Base-by-base conservation (phyloP, 2,329 filamentous ascomycete species). In the Diaporthe citrichinensis region DNA sequence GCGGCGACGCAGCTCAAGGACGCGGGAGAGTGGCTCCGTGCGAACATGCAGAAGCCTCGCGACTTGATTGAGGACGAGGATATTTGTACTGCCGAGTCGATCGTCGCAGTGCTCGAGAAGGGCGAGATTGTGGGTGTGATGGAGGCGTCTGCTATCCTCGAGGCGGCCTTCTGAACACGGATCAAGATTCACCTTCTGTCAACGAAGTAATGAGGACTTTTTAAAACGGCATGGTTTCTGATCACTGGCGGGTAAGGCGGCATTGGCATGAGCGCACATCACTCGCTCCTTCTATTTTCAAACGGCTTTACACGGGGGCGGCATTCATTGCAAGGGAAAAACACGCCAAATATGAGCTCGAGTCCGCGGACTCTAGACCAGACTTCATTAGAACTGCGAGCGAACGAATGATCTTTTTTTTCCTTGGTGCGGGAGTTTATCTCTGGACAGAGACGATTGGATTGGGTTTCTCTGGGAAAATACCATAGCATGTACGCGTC, bases 1-100 rank as follows among this genome's bases (percentile, higher is more conserved):
- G 88, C 88, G 1, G 88, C 90, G 17, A 92, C 88, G 8, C 87
- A 87, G 2, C 83, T 94, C 23, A 82, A 87, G 5, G 87, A 90
- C 62, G 90, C 91, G 0, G 84, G 83, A 25, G 86, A 88, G 55
- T 89, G 90, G 84, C 84, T 92, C 53, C 80, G 82, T 20, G 85
- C 81, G 34, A 86, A 71, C 36, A 74, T 77, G 73, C 14, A 57
- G 51, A 73, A 61, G 73, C 74, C 76, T 5, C 53, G 72, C 6
- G 69, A 61, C n/a, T 31, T 74, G 8, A 72, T 75, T 14, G 81
- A 80, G 25, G 81, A 83, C 53, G 82, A 83, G 68, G 79, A 79
- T 36, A 77, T 80, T 59, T 86, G 84, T 77, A 79, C 81, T 9
- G 82, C 86, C 51, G 85, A 88, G 71, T 86, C 86, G 0, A 83